Evolutionary conservation across 2,329 filamentous ascomycete genomes (phyloP).

Genomic region (Fusarium succisae): DNA sequence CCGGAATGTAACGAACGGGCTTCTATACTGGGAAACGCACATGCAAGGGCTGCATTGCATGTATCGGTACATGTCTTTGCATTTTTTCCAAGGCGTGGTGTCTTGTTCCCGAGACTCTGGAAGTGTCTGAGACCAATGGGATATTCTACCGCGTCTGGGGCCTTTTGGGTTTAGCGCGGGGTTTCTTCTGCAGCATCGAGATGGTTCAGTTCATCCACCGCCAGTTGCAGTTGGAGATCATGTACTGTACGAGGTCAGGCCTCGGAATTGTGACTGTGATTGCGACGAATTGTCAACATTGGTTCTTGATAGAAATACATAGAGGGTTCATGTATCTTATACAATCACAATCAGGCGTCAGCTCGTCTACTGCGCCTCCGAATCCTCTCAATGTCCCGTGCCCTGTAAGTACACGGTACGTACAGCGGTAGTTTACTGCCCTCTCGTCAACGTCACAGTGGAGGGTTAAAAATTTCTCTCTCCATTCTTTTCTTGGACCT

Average conservation of each 20-base stretch:
- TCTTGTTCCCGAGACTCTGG: slow-evolving; percentile 12
- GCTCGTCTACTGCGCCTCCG: slow-evolving; percentile 14
- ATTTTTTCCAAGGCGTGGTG: neutral
- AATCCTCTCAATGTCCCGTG: neutral
- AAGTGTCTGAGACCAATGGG: slow-evolving; percentile 23
- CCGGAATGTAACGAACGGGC: neutral
- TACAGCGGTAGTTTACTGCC: slow-evolving; percentile 5
- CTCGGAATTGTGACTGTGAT: neutral
- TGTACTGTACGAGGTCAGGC: slow-evolving; percentile 4
- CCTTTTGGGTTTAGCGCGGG: slow-evolving; percentile 30
- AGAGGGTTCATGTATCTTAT: neutral
- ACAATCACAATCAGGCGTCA: neutral
- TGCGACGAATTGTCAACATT: neutral
- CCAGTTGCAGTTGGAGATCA: slow-evolving; percentile 6
- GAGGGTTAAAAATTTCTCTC: slow-evolving; percentile 37
- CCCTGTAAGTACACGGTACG: neutral
- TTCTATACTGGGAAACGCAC: neutral
- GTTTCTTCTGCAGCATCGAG: slow-evolving; percentile 7
- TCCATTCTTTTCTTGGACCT: neutral
- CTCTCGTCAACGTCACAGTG: slow-evolving; percentile 42
- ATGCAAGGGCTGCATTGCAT: slow-evolving; percentile 3
- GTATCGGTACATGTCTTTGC: neutral
- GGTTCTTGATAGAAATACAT: neutral
- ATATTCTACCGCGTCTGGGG: slow-evolving; percentile 1
- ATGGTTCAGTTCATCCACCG: slow-evolving; percentile 25